Conservation (phyloP, 169 alveolate genomes). For the Cryptosporidium felis region DNA sequence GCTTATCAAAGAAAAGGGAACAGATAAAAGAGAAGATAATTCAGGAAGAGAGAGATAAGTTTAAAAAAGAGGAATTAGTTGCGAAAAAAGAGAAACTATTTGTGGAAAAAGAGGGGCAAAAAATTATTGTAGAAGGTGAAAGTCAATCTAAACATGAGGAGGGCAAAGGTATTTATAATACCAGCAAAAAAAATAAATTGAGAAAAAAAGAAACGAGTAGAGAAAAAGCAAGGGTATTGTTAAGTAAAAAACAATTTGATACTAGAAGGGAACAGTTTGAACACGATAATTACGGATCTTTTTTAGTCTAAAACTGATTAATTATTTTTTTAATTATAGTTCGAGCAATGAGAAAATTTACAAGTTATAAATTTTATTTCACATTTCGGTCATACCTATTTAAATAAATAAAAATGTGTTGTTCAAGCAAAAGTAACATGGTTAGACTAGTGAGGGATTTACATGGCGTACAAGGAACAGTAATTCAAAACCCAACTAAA, state of each 20-base stretch:
- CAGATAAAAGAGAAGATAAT: neutral
- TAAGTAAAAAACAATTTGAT: slow-evolving; percentile 39
- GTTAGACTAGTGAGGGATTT: neutral
- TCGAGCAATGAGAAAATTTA: neutral
- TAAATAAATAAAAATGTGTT: slow-evolving; percentile 62
- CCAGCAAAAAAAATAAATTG: neutral
- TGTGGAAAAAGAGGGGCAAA: too few species aligned
- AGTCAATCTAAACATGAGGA: neutral
- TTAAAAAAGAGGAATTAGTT: neutral
- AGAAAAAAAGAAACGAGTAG: neutral
- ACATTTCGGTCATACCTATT: too few species aligned
- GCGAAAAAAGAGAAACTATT: neutral
- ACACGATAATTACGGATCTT: slow-evolving; percentile 35
- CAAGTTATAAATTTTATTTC: too few species aligned
- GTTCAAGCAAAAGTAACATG: neutral
- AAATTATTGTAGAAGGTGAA: too few species aligned
- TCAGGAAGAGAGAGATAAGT: neutral
- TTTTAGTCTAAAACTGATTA: too few species aligned
- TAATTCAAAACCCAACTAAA: slow-evolving; percentile 5
- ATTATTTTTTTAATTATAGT: neutral
- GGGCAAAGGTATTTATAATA: neutral
- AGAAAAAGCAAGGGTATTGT: slow-evolving; percentile 3
- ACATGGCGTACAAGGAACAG: neutral
- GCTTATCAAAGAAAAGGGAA: neutral
- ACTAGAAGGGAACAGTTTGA: slow-evolving; percentile 57